A percentile compares a stretch with the other conserved stretches of the same genome.
phyloP scores from a whole-genome alignment of 176 grass and related monocot species.

The Areca catechu region DNA sequence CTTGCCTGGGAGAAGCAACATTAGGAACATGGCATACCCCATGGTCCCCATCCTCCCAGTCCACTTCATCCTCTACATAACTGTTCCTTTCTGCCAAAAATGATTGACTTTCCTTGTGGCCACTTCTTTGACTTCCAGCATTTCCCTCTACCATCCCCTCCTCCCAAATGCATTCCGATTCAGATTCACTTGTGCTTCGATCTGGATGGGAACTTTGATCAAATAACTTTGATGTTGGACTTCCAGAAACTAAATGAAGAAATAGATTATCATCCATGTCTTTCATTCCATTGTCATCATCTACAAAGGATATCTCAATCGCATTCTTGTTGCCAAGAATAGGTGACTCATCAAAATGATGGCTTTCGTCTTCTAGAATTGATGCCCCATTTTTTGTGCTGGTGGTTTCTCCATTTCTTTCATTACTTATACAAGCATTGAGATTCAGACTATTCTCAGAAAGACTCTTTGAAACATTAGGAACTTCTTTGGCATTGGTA shows the following conservation, averaged over 20 bases:
- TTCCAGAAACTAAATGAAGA: slow-evolving; percentile 65
- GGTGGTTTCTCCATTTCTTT: slow-evolving; percentile 29
- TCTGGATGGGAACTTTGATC: slow-evolving; percentile 11
- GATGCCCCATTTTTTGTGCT: slow-evolving; percentile 11
- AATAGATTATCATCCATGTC: slow-evolving; percentile 64
- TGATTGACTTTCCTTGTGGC: slow-evolving; percentile 25
- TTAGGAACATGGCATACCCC: slow-evolving; percentile 38
- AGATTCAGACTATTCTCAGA: slow-evolving; percentile 27
- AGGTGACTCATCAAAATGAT: slow-evolving; percentile 18
- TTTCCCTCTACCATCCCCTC: slow-evolving; percentile 45
- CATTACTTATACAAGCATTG: slow-evolving; percentile 22
- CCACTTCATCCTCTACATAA: slow-evolving; percentile 39
- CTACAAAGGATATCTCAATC: slow-evolving; percentile 82
- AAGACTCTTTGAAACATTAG: slow-evolving; percentile 34
- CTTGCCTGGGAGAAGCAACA: slow-evolving; percentile 42
- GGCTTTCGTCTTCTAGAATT: slow-evolving; percentile 14
- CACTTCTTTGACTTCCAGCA: slow-evolving; percentile 3
- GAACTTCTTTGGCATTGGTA: slow-evolving; percentile 27
- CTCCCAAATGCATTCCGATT: slow-evolving; percentile 58
- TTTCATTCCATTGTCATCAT: slow-evolving; percentile 45
- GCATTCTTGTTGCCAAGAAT: slow-evolving; percentile 30
- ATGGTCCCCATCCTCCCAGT: slow-evolving; percentile 87
- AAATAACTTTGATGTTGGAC: slow-evolving; percentile 24
- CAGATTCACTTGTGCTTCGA: slow-evolving; percentile 37
- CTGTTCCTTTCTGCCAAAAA: slow-evolving; percentile 27